These are phyloP conservation scores for Jacaranda mimosifolia DNA, from an alignment of 257 asterid species.

Conservation along the genomic window DNA sequence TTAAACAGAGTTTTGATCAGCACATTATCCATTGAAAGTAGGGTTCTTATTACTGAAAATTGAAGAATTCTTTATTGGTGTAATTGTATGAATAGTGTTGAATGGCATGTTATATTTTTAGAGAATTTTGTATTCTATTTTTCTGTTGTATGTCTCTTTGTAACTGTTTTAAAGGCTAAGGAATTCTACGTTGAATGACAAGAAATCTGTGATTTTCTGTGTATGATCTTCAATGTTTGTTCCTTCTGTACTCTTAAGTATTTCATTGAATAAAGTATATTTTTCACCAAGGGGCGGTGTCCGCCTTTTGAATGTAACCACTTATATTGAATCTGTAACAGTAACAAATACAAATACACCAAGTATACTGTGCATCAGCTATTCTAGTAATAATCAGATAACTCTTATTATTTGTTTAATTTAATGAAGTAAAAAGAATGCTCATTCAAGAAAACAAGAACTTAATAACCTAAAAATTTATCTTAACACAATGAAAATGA, in stretches of 20 bases:
- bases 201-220: neutral
- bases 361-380: neutral
- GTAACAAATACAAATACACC: too few species aligned
- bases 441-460: too few species aligned
- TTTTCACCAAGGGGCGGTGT: neutral
- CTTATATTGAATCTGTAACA: too few species aligned
- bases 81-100: neutral
- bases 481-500: neutral
- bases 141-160: slow-evolving; percentile 19
- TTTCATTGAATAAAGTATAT: neutral
- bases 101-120: neutral
- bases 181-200: slow-evolving; percentile 7
- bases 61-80: slow-evolving; percentile 12
- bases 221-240: neutral
- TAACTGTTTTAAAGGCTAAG: neutral
- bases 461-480: too few species aligned
- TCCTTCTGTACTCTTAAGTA: neutral
- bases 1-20: slow-evolving; percentile 11
- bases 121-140: neutral
- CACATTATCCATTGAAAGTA: neutral
- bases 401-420: neutral
- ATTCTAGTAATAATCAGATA: neutral
- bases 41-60: neutral
- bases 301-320: too few species aligned
- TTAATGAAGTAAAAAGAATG: neutral